phyloP scores from a whole-genome alignment of 176 grass and related monocot species.

The Paspalum vaginatum region DNA sequence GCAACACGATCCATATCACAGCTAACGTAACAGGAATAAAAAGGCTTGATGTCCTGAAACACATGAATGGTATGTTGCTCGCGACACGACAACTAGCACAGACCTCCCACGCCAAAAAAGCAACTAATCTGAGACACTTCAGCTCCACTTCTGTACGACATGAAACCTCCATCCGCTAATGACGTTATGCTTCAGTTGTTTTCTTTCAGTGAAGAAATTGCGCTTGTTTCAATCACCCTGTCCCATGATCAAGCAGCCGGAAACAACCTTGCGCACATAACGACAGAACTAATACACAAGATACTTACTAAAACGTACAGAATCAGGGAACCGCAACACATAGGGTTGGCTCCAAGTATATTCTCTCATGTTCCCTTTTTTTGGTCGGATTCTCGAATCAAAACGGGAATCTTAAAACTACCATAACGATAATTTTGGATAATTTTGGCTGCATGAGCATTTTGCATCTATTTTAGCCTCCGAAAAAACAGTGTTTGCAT shows the following conservation, averaged over 20 bases:
- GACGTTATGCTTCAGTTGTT: neutral
- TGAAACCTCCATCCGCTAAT: neutral
- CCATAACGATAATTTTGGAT: neutral
- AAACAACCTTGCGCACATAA: neutral
- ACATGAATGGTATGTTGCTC: neutral
- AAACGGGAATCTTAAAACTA: neutral
- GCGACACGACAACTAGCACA: neutral
- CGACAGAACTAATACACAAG: neutral
- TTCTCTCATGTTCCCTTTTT: neutral
- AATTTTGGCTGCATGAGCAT: neutral
- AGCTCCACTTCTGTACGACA: neutral
- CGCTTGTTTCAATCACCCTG: neutral
- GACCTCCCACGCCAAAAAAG: neutral
- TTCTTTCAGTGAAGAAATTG: conserved; percentile 11
- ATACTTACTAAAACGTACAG: neutral
- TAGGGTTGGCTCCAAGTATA: neutral
- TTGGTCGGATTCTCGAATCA: neutral
- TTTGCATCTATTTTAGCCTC: neutral
- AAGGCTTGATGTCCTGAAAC: neutral
- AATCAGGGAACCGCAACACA: neutral
- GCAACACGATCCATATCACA: neutral
- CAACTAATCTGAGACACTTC: conserved; percentile 19
- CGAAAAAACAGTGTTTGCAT: neutral
- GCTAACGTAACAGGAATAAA: neutral
- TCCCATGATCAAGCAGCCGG: neutral